A percentile compares a stretch with the other conserved stretches of the same genome.
Conservation (phyloP, 257 asterid species). For the Craterostigma plantagineum region DNA sequence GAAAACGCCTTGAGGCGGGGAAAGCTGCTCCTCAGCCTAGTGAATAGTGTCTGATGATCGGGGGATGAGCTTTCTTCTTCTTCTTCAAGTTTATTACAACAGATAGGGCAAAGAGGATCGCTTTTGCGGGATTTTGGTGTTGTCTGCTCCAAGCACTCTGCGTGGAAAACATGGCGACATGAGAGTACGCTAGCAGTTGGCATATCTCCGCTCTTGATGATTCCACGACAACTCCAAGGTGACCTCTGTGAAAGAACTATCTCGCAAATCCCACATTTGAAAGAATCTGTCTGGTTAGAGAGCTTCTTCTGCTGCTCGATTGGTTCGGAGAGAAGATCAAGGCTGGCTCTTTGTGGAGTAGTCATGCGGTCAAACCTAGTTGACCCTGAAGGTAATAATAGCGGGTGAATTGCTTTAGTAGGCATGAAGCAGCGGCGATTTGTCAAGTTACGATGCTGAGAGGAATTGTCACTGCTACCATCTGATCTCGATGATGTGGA, state of each 20-base stretch:
- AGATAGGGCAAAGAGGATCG: conserved; percentile 90
- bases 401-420: conserved; percentile 82
- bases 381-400: conserved; percentile 38
- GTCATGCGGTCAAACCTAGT: conserved; percentile 20
- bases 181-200: conserved; percentile 87
- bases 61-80: conserved; percentile 44
- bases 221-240: conserved; percentile 82
- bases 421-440: conserved; percentile 78
- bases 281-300: conserved; percentile 2
- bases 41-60: conserved; percentile 30
- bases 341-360: conserved; percentile 45
- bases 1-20: conserved; percentile 49
- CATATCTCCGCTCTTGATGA: conserved; percentile 77
- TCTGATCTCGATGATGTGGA: conserved; percentile 85
- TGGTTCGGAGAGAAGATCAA: conserved; percentile 51
- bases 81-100: conserved; percentile 47
- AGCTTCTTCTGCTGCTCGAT: conserved; percentile 18
- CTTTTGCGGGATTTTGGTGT: conserved; percentile 68
- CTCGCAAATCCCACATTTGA: conserved; percentile 72
- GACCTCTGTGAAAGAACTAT: conserved; percentile 82
- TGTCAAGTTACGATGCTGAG: conserved; percentile 21
- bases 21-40: conserved; percentile 35
- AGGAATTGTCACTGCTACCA: conserved; percentile 55
- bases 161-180: conserved; percentile 85
- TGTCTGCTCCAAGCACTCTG: conserved; percentile 85